Base-by-base conservation (phyloP, 257 asterid genomes). In the Perilla frutescens region DNA sequence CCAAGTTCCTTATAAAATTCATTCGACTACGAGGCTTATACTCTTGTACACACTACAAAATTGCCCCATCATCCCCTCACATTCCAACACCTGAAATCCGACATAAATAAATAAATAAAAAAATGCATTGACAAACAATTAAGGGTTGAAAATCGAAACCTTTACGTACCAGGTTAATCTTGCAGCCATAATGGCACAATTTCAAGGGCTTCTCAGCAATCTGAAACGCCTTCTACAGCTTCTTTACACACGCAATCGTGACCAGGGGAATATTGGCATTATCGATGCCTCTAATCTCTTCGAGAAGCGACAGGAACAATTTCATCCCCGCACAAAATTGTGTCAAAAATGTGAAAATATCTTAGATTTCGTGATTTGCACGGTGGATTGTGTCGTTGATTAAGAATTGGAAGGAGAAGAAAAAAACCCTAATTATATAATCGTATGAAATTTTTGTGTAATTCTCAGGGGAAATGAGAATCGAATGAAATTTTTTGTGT, bases 1-100 rank as follows among this genome's bases (percentile, higher is more conserved):
- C 95, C 87, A 75, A 94, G 95, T 74, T 91, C 91, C 57, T 81
- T 93, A 44, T 72, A 86, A 0, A 97, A 94, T 84, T 32, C 84
- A 95, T 67, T 86, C 92, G 73, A 91, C 61, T 54, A 95, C 90
- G 14, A 76, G 79, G 80, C 82, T 76, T 44, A 93, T 82, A 70
- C 81, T 82, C 6, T 85, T 95, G 20, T 86, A 91, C 5, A 91
- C 93, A 54, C 47, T 47, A 56, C 87, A 89, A 66, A 84, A 88
- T 75, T 90, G 85, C 49, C 68, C 86, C 89, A 83, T 83, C 78
- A 91, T 83, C 8, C 91, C 84, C 76, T 89, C 98, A 37, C 80
- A 76, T 80, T 91, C 97, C 77, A 91, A 37, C 39, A 91, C 96
- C 98, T 92, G 80, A 71, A 71, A 74, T 47, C 57, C 45, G 31